Conservation (phyloP, 495 filamentous ascomycete genomes). For the Neurospora sp. region DNA sequence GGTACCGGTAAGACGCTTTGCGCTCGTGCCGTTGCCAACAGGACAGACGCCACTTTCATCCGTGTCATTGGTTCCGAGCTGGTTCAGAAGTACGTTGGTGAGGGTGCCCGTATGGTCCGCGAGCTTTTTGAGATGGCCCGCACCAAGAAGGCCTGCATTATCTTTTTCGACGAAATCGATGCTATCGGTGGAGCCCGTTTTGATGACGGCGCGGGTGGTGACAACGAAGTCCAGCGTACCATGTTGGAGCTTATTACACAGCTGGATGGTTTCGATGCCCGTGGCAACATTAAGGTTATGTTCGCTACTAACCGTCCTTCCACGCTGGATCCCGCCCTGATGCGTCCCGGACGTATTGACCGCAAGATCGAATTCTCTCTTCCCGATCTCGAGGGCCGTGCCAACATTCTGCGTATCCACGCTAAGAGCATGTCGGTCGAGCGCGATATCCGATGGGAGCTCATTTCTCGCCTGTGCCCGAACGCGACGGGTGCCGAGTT, state of each 20-base stretch:
- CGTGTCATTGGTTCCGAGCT: constrained; percentile 94
- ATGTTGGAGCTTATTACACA: constrained; percentile 99
- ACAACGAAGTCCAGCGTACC: constrained; percentile 98
- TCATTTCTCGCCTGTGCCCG: constrained; percentile 92
- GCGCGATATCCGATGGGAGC: constrained; percentile 96
- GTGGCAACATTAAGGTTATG: constrained; percentile 99
- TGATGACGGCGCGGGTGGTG: constrained; percentile 93
- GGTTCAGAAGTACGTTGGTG: constrained; percentile 97
- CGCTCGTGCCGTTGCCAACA: constrained; percentile 91
- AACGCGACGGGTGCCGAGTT: constrained; percentile 95
- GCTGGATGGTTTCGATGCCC: constrained; percentile 91
- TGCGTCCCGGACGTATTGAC: constrained; percentile 96
- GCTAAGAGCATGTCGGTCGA: constrained; percentile 99
- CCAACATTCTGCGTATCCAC: constrained; percentile 96
- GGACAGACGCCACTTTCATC: constrained; percentile 97
- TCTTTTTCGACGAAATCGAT: constrained; percentile 99
- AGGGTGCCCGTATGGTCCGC: constrained; percentile 95
- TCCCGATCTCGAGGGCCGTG: constrained; percentile 90
- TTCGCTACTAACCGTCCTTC: constrained; percentile 97
- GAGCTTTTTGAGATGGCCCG: constrained; percentile 99
- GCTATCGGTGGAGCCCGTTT: constrained; percentile 97
- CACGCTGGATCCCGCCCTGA: constrained; percentile 89
- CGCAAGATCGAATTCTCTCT: constrained; percentile 98
- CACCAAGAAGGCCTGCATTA: constrained; percentile 99
- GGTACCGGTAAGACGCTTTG: constrained; percentile 98